A percentile compares a stretch with the other conserved stretches of the same genome.
Conservation (phyloP, 495 filamentous ascomycete species). For the Xylaria bambusicola region DNA sequence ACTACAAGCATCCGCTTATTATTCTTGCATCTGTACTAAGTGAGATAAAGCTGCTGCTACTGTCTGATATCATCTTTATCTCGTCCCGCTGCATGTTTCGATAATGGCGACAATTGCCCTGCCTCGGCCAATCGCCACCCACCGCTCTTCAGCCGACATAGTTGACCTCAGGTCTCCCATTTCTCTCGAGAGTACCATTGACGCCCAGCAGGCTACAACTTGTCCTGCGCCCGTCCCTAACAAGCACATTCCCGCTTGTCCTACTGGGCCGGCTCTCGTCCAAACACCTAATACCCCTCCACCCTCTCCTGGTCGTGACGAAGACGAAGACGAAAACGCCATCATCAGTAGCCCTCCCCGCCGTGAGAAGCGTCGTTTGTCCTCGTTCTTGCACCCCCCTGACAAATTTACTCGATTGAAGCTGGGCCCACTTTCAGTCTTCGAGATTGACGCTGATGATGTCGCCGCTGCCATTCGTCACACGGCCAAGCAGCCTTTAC, state of each 20-base stretch:
- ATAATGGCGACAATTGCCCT: slow-evolving; percentile 57
- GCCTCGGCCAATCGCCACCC: slow-evolving; percentile 50
- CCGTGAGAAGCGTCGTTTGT: slow-evolving; percentile 50
- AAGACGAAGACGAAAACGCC: slow-evolving; percentile 31
- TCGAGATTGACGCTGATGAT: slow-evolving; percentile 67
- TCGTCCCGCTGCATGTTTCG: slow-evolving; percentile 10
- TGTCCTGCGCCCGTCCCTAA: slow-evolving; percentile 71
- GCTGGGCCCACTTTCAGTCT: slow-evolving; percentile 62
- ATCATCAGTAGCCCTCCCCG: background rate
- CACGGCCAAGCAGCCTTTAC: slow-evolving; percentile 72
- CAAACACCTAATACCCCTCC: slow-evolving; percentile 66
- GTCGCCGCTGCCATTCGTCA: slow-evolving; percentile 75
- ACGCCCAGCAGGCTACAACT: slow-evolving; percentile 37
- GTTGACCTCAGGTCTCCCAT: slow-evolving; percentile 51
- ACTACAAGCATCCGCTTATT: slow-evolving; percentile 10
- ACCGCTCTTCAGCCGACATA: slow-evolving; percentile 49
- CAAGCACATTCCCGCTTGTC: slow-evolving; percentile 83
- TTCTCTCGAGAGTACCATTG: slow-evolving; percentile 48
- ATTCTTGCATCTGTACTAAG: background rate
- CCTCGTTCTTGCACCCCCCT: slow-evolving; percentile 70
- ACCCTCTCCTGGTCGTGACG: slow-evolving; percentile 58
- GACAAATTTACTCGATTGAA: slow-evolving; percentile 58
- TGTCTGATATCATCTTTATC: background rate
- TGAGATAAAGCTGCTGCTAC: background rate
- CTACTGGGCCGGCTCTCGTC: slow-evolving; percentile 70